Evolutionary conservation across 805 yeast genomes (phyloP), one percentile per base, ranked within the genome.

Genomic region (Candida dajiaensis): DNA sequence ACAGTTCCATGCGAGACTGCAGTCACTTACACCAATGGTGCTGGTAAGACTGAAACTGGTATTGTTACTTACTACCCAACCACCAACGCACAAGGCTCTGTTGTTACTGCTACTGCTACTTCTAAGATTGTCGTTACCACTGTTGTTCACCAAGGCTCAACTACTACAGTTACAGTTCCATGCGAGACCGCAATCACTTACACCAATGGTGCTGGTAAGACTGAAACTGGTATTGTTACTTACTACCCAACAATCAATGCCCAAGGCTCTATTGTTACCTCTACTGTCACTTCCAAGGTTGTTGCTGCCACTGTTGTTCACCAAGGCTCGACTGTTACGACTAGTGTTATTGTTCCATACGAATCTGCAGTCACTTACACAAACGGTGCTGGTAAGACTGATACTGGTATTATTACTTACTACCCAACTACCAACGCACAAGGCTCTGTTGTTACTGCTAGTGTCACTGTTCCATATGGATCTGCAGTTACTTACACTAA

Each of bases 391-490:
- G 47, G 47, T 18, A 15, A 25, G 12, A 40, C 43, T 19, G 33
- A 35, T 3, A 44, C 47, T 26, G 47, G 41, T 42, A 18, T 46
- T 31, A 45, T 46, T n/a, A 22, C 42, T 3, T 38, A 19, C 37
- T 41, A 25, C 45, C 26, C 49, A 18, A 41, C 45, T 38, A 46
- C 49, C n/a, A 41, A 37, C 22, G n/a, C 41, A 4, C 20, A 15
- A 3, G 45, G 29, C 11, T 13, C 20, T 18, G 28, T 33, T 11
- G 39, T 22, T 4, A 41, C 43, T 8, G 25, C 41, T 23, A 43
- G 42, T 3, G 47, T 45, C 15, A 45, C 42, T 39, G 43, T 39
- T 39, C 40, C 43, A 33, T 39, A 31, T 19, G 40, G 7, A 33
- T 21, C 44, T 28, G 22, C 45, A 28, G n/a, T 42, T 35, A 25